These are phyloP conservation scores for Hanseniaspora nectarophila DNA, from an alignment of 805 yeast species.

Conservation along the genomic window DNA sequence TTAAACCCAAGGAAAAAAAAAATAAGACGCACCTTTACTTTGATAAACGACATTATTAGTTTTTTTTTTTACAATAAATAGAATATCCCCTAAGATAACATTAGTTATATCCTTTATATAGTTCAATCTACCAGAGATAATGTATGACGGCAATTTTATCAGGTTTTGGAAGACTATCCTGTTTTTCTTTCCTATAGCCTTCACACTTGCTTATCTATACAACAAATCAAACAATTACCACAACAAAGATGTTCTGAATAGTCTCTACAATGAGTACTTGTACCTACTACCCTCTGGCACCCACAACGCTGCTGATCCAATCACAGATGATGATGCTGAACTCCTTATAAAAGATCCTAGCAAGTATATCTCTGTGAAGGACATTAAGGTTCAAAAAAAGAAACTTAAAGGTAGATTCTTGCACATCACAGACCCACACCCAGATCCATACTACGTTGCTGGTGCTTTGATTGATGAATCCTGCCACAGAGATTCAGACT, in stretches of 20 bases:
- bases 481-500: conserved; percentile 33
- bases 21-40: too few relatives aligned
- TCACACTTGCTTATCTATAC: not conserved
- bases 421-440: conserved; percentile 82
- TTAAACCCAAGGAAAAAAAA: too few relatives aligned
- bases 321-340: not conserved
- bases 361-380: not conserved
- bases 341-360: not conserved
- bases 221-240: not conserved
- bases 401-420: conserved; percentile 60
- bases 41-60: too few relatives aligned
- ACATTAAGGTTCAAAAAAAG: not conserved
- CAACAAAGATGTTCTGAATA: not conserved
- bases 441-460: conserved; percentile 52
- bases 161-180: not conserved
- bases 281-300: not conserved
- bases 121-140: too few relatives aligned
- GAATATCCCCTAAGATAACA: too few relatives aligned
- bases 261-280: not conserved
- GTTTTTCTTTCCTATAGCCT: not conserved
- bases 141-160: not conserved
- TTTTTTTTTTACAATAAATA: too few relatives aligned
- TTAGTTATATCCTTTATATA: too few relatives aligned
- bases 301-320: not conserved
- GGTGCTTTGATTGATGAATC: conserved; percentile 38